Base-by-base conservation (phyloP, 305 asterid species). In the Ruellia speciosa region DNA sequence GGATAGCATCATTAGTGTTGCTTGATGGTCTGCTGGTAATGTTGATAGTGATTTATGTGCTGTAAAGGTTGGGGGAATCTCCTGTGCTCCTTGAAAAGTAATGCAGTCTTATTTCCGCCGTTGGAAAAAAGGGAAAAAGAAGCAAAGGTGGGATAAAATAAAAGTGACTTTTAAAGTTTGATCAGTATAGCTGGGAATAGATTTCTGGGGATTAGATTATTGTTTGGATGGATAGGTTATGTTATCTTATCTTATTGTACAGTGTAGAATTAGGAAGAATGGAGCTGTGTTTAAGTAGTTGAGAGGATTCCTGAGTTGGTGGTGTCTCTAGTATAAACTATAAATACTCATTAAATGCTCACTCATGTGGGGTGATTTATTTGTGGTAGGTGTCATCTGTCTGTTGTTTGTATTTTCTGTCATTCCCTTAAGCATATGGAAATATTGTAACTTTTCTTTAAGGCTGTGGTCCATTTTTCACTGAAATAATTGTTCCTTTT, bases 1-100 rank as follows among this genome's bases (percentile, higher is more conserved):
- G 69, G 96, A 90, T 71, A 75, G 84, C 78, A 90, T 87, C 69
- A 87, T 90, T 28, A 87, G 95, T 68, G 97, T 90, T 57, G 95
- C 96, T 70, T 90, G 81, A 89, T 68, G 77, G 70, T 52, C 54
- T 58, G 14, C 58, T 49, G 62, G 61, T 75, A 43, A 58, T 64
- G 60, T 58, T 49, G 76, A 37, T 78, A 66, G 73, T 74, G 79
- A 60, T 69, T 40, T 75, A 19, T 81, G 74, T 68, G 73, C 58
- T 78, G 81, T 78, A 72, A 75, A 75, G 79, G 79, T 62, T 40
- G 31, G 67, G 52, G 54, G 46, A 67, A 65, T 64, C 48, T 59
- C 43, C 50, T 54, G 64, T 65, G 47, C 64, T 62, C 54, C 71
- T 59, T 67, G 54, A 63, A 41, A 49, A 54, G 70, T 55, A 59